Percentiles rank a stretch among this genome's conserved stretches.
Conservation (phyloP, 805 yeast genomes). For the Isabelozyma pseudorhagii region DNA sequence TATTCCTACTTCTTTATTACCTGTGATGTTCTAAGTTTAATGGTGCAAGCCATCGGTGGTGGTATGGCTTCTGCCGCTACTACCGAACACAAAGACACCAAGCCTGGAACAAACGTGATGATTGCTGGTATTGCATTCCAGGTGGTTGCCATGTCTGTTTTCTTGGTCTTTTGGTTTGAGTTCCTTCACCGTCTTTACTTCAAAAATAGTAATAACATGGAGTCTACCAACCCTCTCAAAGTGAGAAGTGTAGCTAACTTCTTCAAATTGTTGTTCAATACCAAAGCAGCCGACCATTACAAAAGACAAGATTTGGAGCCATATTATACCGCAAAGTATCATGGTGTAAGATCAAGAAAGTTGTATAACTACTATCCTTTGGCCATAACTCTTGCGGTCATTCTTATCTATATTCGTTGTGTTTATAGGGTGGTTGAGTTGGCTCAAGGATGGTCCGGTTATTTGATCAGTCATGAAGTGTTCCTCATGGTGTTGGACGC, state of each 20-base stretch:
- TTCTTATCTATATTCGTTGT: conserved; percentile 32
- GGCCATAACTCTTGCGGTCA: conserved; percentile 29
- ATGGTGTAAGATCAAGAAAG: conserved; percentile 17
- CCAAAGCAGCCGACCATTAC: conserved; percentile 18
- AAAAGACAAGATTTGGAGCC: conserved; percentile 21
- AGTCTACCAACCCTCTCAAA: conserved; percentile 8
- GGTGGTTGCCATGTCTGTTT: conserved; percentile 36
- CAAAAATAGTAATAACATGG: conserved; percentile 14
- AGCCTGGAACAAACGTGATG: conserved; percentile 34
- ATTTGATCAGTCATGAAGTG: conserved; percentile 33
- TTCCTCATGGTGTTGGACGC: conserved; percentile 39
- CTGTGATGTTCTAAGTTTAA: conserved; percentile 32
- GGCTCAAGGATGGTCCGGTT: conserved; percentile 36
- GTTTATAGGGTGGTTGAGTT: conserved; percentile 40
- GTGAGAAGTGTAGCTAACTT: conserved; percentile 21
- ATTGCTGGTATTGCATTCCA: conserved; percentile 38
- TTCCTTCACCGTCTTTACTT: conserved; percentile 31
- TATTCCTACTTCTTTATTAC: conserved; percentile 40
- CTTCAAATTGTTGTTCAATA: conserved; percentile 25
- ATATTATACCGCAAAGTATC: conserved; percentile 26
- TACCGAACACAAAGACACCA: conserved; percentile 14
- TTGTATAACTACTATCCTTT: conserved; percentile 31
- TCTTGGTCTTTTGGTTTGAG: conserved; percentile 33
- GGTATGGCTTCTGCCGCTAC: conserved; percentile 32
- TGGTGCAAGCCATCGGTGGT: conserved; percentile 40